Evolutionary conservation across 305 asterid genomes (phyloP), one percentile per base, ranked within the genome.

Genomic region (Fraxinus latifolia): DNA sequence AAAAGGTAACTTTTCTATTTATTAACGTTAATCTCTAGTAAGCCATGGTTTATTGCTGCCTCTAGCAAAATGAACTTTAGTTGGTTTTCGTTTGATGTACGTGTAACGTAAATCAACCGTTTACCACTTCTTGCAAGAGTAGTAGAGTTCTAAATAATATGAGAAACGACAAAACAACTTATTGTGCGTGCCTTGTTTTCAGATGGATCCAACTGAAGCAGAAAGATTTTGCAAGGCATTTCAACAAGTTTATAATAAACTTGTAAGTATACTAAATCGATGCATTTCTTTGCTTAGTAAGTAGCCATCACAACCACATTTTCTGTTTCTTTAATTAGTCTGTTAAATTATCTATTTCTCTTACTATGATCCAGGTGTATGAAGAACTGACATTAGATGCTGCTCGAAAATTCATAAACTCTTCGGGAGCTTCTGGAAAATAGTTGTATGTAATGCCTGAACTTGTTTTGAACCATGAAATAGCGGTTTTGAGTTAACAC

Each of bases 121-220:
- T 7, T 62, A 5, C 3, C 27, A 17, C 11, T 62, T 62, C 71
- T 62, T 62, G 71, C 67, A 55, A 62, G 15, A 23, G 11, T 14
- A 62, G 14, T 23, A 9, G 33, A 7, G 31, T 23, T 62, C 33
- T 7, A 21, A 62, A 62, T 60, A 21, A 9, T 9, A 62, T 23
- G 29, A 31, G 32, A 62, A 8, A 62, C 25, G 12, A 7, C 11
- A 6, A 74, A 67, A 44, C 36, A 33, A 77, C 11, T 77, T 12
- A 25, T 9, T 25, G 0, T 27, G 75, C 74, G 19, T 58, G 37
- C 77, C 73, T 81, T 84, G 73, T 79, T 79, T 84, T 32, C 86
- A 93, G 98, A 86, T 95, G 86, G 96, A 94, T 67, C 85, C 92
- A 86, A 88, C 91, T 86, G 94, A 93, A 83, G 97, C 97, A 32